Evolutionary conservation across 805 yeast species (phyloP), one percentile per base, ranked within the genome.

Genomic region (Candida parachauliodes): DNA sequence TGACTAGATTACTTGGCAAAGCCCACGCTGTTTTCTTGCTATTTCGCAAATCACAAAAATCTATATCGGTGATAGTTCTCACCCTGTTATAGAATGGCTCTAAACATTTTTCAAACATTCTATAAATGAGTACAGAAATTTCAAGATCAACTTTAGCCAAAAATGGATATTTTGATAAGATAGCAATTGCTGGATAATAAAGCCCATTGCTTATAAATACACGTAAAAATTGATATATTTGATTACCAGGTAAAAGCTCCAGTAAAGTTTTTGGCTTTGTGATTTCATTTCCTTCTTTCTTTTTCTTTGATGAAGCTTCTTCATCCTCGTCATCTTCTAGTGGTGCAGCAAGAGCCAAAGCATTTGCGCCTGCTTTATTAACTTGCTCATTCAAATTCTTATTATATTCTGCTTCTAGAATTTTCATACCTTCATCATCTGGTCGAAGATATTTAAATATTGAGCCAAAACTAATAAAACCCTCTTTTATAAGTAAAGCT

Each of bases 261-360:
- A 46, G 52, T 9, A 41, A 16, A 17, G 24, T n/a, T 21, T 31
- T 30, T 28, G 8, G 23, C 8, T 23, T 23, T 22, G 12, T 14
- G 23, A 12, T 25, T 30, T 9, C 22, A 30, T 18, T 43, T 40
- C 8, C 45, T 9, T 18, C 36, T 31, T 6, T 36, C 35, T 12
- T 9, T 26, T 23, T 45, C 32, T 22, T 33, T 19, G 21, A 39
- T 40, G 5, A 45, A 38, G 20, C 44, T 36, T 15, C 47, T 6
- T 24, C 23, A n/a, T 61, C 65, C 6, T 70, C 77, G 17, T 76
- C 83, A 26, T 77, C 79, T 3, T 72, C 68, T 26, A 89, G 65
- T 0, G 96, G 95, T 8, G 93, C 93, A 5, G 96, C 96, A 48
- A 88, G 55, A 0, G 97, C 93, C 34, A 89, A 62, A 0, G 95